Conservation (phyloP, 306 rosid genomes). For the Medicago lupulina region DNA sequence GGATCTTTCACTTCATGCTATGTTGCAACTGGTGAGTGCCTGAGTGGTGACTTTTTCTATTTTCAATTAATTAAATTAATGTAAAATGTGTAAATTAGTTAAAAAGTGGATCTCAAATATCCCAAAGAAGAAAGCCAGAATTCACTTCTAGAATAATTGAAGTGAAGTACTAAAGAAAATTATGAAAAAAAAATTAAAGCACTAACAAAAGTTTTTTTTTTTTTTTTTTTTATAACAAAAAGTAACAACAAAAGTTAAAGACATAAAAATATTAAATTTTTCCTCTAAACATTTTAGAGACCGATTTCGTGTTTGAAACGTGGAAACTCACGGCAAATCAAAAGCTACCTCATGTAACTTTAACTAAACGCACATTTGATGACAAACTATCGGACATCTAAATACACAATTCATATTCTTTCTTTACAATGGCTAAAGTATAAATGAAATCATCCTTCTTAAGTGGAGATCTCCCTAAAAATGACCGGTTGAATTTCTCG, state of each 20-base stretch:
- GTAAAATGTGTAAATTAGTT: neutral
- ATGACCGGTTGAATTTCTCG: too few relatives aligned
- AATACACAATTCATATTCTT: too few relatives aligned
- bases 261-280: neutral
- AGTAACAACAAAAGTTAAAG: neutral
- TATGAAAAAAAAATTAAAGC: neutral
- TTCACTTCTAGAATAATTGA: neutral
- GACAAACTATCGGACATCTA: too few relatives aligned
- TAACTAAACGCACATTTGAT: too few relatives aligned
- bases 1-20: conserved; percentile 93
- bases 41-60: conserved; percentile 21
- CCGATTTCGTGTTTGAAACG: too few relatives aligned
- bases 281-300: neutral
- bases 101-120: neutral
- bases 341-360: too few relatives aligned
- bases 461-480: too few relatives aligned
- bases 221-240: neutral
- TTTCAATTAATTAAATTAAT: neutral
- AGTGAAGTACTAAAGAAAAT: neutral
- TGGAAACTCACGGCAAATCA: too few relatives aligned
- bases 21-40: conserved; percentile 74
- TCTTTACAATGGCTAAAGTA: too few relatives aligned
- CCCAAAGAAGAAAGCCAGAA: neutral
- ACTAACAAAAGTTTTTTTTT: neutral
- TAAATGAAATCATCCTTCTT: too few relatives aligned